These are phyloP conservation scores for Arthrinium phaeospermum DNA, from an alignment of 2,329 filamentous ascomycete species.

Conservation along the genomic window DNA sequence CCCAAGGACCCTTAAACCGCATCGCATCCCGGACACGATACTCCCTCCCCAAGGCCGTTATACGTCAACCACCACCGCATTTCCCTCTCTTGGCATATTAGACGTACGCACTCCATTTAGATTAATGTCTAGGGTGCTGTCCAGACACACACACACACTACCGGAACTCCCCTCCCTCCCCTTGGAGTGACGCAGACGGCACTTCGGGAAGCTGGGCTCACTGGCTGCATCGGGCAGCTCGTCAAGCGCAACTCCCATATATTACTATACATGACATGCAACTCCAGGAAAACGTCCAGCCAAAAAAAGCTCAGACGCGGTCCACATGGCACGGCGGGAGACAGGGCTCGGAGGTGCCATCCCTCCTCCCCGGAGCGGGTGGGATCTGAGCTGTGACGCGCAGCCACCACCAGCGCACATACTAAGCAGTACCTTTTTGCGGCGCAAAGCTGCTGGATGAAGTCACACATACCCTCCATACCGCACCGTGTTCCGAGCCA, in stretches of 20 bases:
- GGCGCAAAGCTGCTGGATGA: constrained; percentile 9
- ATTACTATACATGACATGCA: neutral
- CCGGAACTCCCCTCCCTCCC: neutral
- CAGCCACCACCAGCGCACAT: neutral
- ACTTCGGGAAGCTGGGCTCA: neutral
- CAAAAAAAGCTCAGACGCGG: constrained; percentile 11
- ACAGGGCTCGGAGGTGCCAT: constrained; percentile 11
- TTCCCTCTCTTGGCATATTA: neutral
- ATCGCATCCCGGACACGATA: neutral
- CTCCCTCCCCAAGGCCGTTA: neutral
- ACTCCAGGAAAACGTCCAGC: constrained; percentile 6
- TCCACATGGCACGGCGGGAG: constrained; percentile 16
- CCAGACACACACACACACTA: neutral
- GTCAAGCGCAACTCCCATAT: neutral
- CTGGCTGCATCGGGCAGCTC: neutral
- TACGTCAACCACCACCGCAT: neutral
- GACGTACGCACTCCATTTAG: neutral
- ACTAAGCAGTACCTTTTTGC: neutral
- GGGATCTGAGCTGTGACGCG: constrained; percentile 9
- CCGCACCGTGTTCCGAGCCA: constrained; percentile 9
- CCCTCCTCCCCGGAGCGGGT: constrained; percentile 12
- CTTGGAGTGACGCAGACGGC: constrained; percentile 8
- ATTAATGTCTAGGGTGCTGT: neutral
- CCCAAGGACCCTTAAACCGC: constrained; percentile 5
- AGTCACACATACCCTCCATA: constrained; percentile 4